phyloP scores from a whole-genome alignment of 768 basidiomycete species.

The Dacryopinax spathularia region DNA sequence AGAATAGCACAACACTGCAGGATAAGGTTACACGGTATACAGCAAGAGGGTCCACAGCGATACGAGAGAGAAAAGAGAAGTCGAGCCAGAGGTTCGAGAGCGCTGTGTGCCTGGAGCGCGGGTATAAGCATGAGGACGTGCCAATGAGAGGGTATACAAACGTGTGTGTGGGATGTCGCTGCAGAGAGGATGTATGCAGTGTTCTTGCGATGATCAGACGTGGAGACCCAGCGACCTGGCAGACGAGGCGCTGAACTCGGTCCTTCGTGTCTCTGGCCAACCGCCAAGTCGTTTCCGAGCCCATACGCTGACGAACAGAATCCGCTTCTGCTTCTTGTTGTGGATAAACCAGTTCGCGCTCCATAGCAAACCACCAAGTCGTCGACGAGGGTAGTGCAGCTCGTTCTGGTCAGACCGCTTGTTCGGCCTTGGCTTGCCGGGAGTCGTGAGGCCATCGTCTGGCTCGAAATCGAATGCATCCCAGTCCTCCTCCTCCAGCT shows the following conservation, averaged over 20 bases:
- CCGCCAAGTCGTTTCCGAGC: conserved; percentile 38
- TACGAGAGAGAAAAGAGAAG: background rate
- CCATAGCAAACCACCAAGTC: conserved; percentile 71
- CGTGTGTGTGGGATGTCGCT: background rate
- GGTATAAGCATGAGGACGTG: background rate
- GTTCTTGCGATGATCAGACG: background rate
- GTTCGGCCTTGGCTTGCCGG: conserved; percentile 34
- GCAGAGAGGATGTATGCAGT: background rate
- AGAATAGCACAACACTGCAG: background rate
- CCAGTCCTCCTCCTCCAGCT: conserved; percentile 36
- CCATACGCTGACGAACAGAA: conserved; percentile 87
- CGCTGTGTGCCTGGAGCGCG: background rate
- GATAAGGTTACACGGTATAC: background rate
- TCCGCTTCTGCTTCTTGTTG: conserved; percentile 80
- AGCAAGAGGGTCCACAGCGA: too few relatives aligned
- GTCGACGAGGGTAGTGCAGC: background rate
- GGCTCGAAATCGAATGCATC: conserved; percentile 33
- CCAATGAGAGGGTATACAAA: background rate
- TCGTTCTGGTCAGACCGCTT: background rate
- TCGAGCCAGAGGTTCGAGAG: background rate
- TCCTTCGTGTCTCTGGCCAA: background rate
- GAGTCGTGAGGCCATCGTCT: conserved; percentile 47
- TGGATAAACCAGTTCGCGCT: conserved; percentile 96
- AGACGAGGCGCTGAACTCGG: background rate
- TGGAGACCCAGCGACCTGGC: background rate